Base-by-base conservation (phyloP, 1,284 basidiomycete species). In the Malassezia furfur region DNA sequence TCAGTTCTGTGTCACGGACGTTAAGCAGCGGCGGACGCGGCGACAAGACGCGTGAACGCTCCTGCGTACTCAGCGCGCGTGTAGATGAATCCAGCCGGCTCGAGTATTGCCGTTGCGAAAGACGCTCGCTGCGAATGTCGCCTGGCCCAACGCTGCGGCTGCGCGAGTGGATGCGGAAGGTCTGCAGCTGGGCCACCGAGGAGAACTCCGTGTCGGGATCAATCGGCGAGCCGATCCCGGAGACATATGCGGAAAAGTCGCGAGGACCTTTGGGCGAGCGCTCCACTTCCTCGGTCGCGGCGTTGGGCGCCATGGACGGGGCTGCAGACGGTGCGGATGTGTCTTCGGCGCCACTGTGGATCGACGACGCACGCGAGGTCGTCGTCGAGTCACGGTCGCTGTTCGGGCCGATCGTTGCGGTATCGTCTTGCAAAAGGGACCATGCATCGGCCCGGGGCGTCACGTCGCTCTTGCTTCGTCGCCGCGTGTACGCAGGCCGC, bases 141-240 rank as follows among this genome's bases (percentile, higher is more conserved):
- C 45, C 30, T 0, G 39, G 51, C 1, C 43, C 44, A 12, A 61
- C 54, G 50, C 64, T 65, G n/a, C 68, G 50, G 43, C 65, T 67
- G 31, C 67, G 61, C 38, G 63, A 59, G n/a, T 63, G 51, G 1
- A 50, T 44, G 10, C 69, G 62, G 54, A 73, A 73, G 1, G 66
- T 64, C 48, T 73, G 70, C 22, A 72, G 53, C 37, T 73, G 71
- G 12, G 70, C 68, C 2, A 72, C 68, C 1, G 71, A 70, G 1
- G 59, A 64, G 1, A 69, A 58, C 59, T 73, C 71, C 14, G 63
- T 61, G 36, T 73, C 71, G 0, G 71, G 71, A 22, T 73, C 71
- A 48, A 73, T 66, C 2, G 67, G 68, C 34, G 63, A 52, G 28
- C 71, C 70, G 1, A 71, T 56, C 30, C 70, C 70, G 11, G 68